Conservation (phyloP, 78 protist species). For the slime mould (Dictyostelium discoideum) region DNA sequence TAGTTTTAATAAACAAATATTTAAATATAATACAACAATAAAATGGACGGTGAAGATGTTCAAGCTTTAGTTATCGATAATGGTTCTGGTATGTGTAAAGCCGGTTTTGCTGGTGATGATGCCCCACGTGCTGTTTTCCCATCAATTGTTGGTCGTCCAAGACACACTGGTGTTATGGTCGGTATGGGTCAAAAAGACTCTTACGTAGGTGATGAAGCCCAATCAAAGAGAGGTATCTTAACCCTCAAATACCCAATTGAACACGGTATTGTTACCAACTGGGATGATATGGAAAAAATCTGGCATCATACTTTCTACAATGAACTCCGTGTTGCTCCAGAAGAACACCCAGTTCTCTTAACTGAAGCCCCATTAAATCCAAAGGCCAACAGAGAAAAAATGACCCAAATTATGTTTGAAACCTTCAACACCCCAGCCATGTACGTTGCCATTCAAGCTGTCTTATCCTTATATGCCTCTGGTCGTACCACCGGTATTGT, state of each 20-base stretch:
- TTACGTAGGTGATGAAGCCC: constrained; percentile 76
- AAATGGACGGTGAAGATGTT: not conserved
- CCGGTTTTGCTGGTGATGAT: constrained; percentile 96
- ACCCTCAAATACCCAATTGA: constrained; percentile 92
- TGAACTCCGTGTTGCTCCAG: constrained; percentile 95
- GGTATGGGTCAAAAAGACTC: constrained; percentile 88
- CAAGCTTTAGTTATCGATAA: constrained; percentile 86
- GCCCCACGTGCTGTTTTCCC: constrained; percentile 94
- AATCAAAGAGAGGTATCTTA: constrained; percentile 83
- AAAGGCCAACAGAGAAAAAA: constrained; percentile 91
- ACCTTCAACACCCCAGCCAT: constrained; percentile 97
- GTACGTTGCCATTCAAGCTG: constrained; percentile 91
- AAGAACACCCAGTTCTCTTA: constrained; percentile 89
- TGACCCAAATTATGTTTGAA: constrained; percentile 98
- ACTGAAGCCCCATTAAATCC: constrained; percentile 90
- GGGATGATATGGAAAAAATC: constrained; percentile 99
- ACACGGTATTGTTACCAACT: constrained; percentile 96
- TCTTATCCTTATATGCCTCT: constrained; percentile 95
- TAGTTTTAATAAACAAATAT: too few relatives aligned
- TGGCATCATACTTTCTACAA: constrained; percentile 91
- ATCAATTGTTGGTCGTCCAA: constrained; percentile 92
- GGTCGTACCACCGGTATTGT: constrained; percentile 97
- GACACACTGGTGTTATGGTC: constrained; percentile 89
- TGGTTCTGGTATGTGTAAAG: constrained; percentile 97
- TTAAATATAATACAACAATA: not conserved